A percentile compares a stretch with the other conserved stretches of the same genome.
Evolutionary conservation across 2,329 filamentous ascomycete genomes (phyloP).

Genomic region (Epichloe sylvatica): DNA sequence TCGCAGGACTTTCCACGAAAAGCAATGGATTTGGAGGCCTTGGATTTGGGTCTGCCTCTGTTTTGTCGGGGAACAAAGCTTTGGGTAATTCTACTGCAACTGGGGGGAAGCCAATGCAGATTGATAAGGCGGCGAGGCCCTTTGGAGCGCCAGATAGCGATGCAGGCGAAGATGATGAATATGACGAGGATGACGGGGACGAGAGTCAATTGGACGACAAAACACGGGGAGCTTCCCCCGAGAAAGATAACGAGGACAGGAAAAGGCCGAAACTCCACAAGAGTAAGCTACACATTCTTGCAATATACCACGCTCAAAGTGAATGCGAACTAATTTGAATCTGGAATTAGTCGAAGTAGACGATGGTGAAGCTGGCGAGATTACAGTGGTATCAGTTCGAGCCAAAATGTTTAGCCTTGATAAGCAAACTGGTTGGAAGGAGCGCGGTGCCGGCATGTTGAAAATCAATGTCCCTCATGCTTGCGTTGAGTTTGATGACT

Average conservation of each 20-base stretch:
- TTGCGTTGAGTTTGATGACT: constrained; percentile 41
- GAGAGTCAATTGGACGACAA: constrained; percentile 31
- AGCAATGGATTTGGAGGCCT: constrained; percentile 34
- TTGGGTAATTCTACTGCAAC: constrained; percentile 59
- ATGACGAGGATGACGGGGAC: constrained; percentile 25
- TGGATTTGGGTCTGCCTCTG: constrained; percentile 22
- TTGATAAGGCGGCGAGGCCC: constrained; percentile 50
- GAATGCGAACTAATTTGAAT: not conserved
- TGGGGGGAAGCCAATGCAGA: constrained; percentile 32
- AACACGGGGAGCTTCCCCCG: constrained; percentile 33
- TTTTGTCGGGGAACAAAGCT: constrained; percentile 26
- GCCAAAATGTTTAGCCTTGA: constrained; percentile 77
- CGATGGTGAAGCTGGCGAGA: constrained; percentile 76
- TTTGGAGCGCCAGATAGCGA: constrained; percentile 67
- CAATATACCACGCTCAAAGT: not conserved
- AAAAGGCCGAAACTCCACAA: constrained; percentile 55
- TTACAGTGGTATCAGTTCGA: constrained; percentile 58
- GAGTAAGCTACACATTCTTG: constrained; percentile 35
- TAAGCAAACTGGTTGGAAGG: constrained; percentile 66
- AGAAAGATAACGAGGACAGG: constrained; percentile 47
- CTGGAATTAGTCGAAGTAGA: constrained; percentile 49
- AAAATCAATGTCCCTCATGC: constrained; percentile 64
- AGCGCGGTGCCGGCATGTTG: constrained; percentile 70
- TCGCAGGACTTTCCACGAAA: constrained; percentile 28
- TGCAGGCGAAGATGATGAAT: constrained; percentile 31